Evolutionary conservation across 495 filamentous ascomycete species (phyloP).

Genomic region (Podospora australis): DNA sequence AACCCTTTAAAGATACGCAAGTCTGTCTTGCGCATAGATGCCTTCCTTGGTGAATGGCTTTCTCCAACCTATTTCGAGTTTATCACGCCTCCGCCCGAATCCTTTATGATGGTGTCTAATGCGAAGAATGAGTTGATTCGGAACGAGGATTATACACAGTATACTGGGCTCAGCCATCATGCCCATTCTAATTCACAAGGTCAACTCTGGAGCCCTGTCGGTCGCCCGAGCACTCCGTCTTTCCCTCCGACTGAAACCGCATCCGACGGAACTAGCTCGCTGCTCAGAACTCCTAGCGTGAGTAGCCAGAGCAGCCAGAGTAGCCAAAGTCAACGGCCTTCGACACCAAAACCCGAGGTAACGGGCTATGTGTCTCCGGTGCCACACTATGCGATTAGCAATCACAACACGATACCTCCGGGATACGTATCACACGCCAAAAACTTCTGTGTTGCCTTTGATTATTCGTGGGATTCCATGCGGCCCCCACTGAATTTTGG

Average conservation of each 20-base stretch:
- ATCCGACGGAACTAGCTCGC: constrained; percentile 15
- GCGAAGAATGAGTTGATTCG: constrained; percentile 81
- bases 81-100: constrained; percentile 83
- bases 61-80: constrained; percentile 85
- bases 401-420: constrained; percentile 69
- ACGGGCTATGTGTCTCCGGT: constrained; percentile 63
- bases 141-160: constrained; percentile 55
- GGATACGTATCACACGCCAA: constrained; percentile 92
- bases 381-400: constrained; percentile 77
- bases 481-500: constrained; percentile 70
- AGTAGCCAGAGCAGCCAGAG: constrained; percentile 10
- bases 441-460: constrained; percentile 76
- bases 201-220: constrained; percentile 35
- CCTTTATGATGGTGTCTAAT: constrained; percentile 74
- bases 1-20: constrained; percentile 33
- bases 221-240: constrained; percentile 2
- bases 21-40: constrained; percentile 70
- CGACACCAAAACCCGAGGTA: constrained; percentile 4
- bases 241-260: constrained; percentile 1
- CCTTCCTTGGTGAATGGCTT: constrained; percentile 94
- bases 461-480: constrained; percentile 95
- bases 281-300: constrained; percentile 20
- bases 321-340: not conserved
- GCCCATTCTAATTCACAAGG: constrained; percentile 25
- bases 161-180: constrained; percentile 33